Evolutionary conservation across 2,329 filamentous ascomycete species (phyloP).

Genomic region (Chaetoscypha palmicola): DNA sequence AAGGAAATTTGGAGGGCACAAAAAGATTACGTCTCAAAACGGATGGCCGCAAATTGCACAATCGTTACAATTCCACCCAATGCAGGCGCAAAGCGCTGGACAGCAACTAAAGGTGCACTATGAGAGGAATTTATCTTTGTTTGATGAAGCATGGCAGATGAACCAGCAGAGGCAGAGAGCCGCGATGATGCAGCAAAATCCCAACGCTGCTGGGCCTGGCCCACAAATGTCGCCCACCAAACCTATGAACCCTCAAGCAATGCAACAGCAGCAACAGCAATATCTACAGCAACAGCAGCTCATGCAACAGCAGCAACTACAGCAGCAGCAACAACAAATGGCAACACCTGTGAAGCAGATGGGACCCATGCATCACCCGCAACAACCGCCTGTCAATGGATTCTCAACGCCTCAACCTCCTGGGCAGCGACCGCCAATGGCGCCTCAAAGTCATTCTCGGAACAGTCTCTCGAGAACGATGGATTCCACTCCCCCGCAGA

Average conservation of each 20-base stretch:
- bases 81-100: conserved; percentile 59
- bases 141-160: conserved; percentile 62
- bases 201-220: conserved; percentile 26
- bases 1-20: conserved; percentile 70
- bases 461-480: conserved; percentile 47
- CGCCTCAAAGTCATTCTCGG: conserved; percentile 38
- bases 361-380: conserved; percentile 36
- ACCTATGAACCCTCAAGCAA: conserved; percentile 38
- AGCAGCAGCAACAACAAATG: conserved; percentile 44
- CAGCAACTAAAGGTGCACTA: conserved; percentile 68
- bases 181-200: conserved; percentile 25
- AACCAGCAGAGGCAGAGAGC: conserved; percentile 43
- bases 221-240: conserved; percentile 36
- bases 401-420: conserved; percentile 41
- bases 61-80: conserved; percentile 52
- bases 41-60: conserved; percentile 69
- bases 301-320: conserved; percentile 36
- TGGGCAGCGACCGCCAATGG: conserved; percentile 33
- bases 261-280: conserved; percentile 42
- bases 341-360: conserved; percentile 42
- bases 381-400: conserved; percentile 43
- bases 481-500: conserved; percentile 34
- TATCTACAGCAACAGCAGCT: conserved; percentile 42
- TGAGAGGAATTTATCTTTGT: conserved; percentile 66
- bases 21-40: conserved; percentile 60